phyloP scores from a whole-genome alignment of 2,329 filamentous ascomycete genomes.

The Aureobasidium musti region DNA sequence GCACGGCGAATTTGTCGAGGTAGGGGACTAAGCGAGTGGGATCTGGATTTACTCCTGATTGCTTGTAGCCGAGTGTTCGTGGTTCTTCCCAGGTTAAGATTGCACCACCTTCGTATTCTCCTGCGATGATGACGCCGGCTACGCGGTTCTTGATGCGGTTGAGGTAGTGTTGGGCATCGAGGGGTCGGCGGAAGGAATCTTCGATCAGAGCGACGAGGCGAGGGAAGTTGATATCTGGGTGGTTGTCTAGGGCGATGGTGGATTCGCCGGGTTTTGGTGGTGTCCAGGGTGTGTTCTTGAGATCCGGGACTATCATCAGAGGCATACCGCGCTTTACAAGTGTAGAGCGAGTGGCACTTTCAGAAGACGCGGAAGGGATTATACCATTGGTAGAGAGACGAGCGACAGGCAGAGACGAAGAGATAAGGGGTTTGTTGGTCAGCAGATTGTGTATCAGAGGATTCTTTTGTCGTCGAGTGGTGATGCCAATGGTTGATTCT shows the following conservation, averaged over 20 bases:
- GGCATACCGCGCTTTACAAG: constrained; percentile 91
- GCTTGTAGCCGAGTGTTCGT: constrained; percentile 36
- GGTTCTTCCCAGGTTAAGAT: constrained; percentile 93
- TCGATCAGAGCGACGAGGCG: constrained; percentile 86
- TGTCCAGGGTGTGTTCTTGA: constrained; percentile 65
- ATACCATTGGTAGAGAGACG: constrained; percentile 53
- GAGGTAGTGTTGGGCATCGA: constrained; percentile 83
- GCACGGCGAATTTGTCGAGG: constrained; percentile 94
- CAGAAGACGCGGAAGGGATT: constrained; percentile 39
- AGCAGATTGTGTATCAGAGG: constrained; percentile 93
- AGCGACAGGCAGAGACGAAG: constrained; percentile 80
- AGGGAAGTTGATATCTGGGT: constrained; percentile 78
- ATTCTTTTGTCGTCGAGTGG: constrained; percentile 67
- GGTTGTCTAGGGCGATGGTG: constrained; percentile 67
- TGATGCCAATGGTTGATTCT: constrained; percentile 46
- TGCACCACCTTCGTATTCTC: constrained; percentile 93
- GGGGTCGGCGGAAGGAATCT: constrained; percentile 83
- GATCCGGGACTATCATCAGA: constrained; percentile 77
- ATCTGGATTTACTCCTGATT: constrained; percentile 37
- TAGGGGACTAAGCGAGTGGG: constrained; percentile 77
- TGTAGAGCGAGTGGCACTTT: constrained; percentile 47
- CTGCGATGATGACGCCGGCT: constrained; percentile 90
- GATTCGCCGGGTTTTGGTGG: constrained; percentile 61
- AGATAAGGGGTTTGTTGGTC: constrained; percentile 90
- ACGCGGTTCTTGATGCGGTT: constrained; percentile 75